Base-by-base conservation (phyloP, 208 protist genomes). In the Trypanosoma caninum region DNA sequence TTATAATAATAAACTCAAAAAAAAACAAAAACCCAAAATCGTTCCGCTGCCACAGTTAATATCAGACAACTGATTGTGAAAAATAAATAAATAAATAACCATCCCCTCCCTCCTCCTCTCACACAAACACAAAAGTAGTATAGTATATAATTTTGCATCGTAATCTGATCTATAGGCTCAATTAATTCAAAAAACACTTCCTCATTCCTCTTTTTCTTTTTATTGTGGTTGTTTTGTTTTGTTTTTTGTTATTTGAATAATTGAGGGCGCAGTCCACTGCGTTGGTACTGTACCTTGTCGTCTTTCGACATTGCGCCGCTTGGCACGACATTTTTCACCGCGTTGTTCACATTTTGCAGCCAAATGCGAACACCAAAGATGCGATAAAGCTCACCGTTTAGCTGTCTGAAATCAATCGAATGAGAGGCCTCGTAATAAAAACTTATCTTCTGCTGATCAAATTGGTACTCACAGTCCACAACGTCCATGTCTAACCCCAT, bases 301-400 rank as follows among this genome's bases (percentile, higher is more conserved):
- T 56, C 64, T 9, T 46, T 44, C 18, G 45, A 63, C 57, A 68
- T 50, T 33, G 54, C 61, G 6, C 66, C 72, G 13, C 62, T 59
- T 28, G 82, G 82, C 6, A 84, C 75, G 22, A 66, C 44, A 58
- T 84, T 89, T 45, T 77, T 80, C 58, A 76, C 71, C 27, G 58
- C 45, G 23, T 45, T 68, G 60, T 88, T 92, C 0, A 80, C 76
- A 62, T 95, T 97, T 62, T 94, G 77, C 44, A 97, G 85, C 90
- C 90, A 96, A 53, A 96, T 93, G 47, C 90, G 83, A 8, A 79
- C 82, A 47, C 89, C 79, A 72, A 89, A 96, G 44, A 89, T 70
- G 54, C 86, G 80, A 59, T 76, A 94, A 0, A 96, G 69, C 37
- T 91, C 83, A 61, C 68, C 77, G 69, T 85, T 91, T 1, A 96